Evolutionary conservation across 768 basidiomycete genomes (phyloP), one percentile per base, ranked within the genome.

Genomic region (Tricholoma terreum): DNA sequence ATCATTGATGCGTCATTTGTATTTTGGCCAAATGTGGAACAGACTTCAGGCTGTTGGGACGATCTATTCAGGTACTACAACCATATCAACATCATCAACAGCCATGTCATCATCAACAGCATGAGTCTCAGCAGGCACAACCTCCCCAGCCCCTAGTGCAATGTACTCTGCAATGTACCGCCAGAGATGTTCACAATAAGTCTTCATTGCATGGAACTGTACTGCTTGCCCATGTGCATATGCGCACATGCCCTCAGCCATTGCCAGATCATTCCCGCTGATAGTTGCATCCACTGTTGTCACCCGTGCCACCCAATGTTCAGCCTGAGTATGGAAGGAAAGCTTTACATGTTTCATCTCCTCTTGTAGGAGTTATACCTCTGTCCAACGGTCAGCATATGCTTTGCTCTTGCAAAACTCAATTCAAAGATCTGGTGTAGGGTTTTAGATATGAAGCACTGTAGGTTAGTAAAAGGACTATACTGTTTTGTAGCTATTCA

Each of bases 311-410:
- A 7, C 42, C 42, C 42, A 43, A n/a, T 22, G 42, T 5, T 15
- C 4, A 15, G 42, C 42, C 42, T 7, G 9, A n/a, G 42, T 15
- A 5, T 43, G 42, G 17, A 61, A 58, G 34, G 58, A 61, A 3
- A 19, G 31, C 6, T 38, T 24, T 12, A 54, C 52, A 6, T 56
- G 30, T 11, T 50, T 19, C 56, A 61, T 61, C 35, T 61, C 60
- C 24, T 57, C 53, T 12, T 31, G 15, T 27, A 61, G 49, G 14
- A 61, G 56, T 30, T 38, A 9, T 17, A 50, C 50, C 34, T 56
- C 59, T n/a, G 38, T 31, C 59, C 55, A 56, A 3, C 46, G 31
- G 17, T 52, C 21, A 2, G 55, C 49, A 19, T 36, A n/a, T n/a
- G n/a, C n/a, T n/a, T n/a, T n/a, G n/a, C n/a, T n/a, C n/a, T n/a